Evolutionary conservation across 2,329 filamentous ascomycete species (phyloP).

Genomic region (Aspergillus eucalypticola): DNA sequence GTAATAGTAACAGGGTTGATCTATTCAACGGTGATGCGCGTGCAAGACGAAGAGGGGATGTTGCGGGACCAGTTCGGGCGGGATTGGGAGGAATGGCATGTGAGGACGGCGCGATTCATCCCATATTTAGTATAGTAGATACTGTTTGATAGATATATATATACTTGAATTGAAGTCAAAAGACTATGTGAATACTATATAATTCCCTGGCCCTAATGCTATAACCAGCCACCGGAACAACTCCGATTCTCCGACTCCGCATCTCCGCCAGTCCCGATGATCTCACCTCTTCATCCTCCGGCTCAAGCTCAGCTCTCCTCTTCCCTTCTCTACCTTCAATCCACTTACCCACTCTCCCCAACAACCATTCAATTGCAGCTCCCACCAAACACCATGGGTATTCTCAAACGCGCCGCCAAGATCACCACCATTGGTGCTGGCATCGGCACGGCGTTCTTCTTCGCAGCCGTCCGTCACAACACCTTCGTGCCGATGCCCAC

Average conservation of each 20-base stretch:
- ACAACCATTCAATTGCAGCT: too few species aligned
- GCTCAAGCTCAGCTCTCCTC: constrained; percentile 1
- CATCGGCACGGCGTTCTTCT: constrained; percentile 54
- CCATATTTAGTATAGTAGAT: constrained; percentile 37
- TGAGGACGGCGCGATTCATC: constrained; percentile 51
- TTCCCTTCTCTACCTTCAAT: neutral
- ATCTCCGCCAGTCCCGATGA: neutral
- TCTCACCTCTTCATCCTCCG: neutral
- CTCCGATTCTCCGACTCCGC: neutral
- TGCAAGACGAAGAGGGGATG: constrained; percentile 56
- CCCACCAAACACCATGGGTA: constrained; percentile 49
- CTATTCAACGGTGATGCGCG: constrained; percentile 33
- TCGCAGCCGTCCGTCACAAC: constrained; percentile 58
- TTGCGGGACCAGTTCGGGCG: constrained; percentile 48
- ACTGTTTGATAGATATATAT: neutral
- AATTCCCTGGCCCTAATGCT: too few species aligned
- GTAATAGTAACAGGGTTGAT: constrained; percentile 1
- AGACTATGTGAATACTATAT: too few species aligned
- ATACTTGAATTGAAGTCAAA: too few species aligned
- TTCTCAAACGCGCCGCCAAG: constrained; percentile 47
- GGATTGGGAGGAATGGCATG: constrained; percentile 54
- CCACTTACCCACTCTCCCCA: neutral
- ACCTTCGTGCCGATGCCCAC: constrained; percentile 59
- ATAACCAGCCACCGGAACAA: neutral
- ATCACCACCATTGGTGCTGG: constrained; percentile 49